phyloP scores from a whole-genome alignment of 2,329 filamentous ascomycete species.

The Aspergillus brasiliensis region DNA sequence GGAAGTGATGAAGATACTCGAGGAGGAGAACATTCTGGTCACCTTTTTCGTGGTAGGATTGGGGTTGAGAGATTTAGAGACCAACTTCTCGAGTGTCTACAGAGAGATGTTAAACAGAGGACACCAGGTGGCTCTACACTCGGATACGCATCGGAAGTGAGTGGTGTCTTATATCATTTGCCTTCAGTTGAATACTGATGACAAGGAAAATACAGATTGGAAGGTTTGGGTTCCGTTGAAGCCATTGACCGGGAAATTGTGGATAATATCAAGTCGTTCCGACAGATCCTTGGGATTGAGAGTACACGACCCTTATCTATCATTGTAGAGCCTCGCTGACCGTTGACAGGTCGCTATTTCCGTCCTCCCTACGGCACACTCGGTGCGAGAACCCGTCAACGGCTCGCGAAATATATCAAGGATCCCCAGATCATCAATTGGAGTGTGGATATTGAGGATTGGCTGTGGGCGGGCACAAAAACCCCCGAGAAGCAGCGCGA shows the following conservation, averaged over 20 bases:
- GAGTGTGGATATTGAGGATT: slow-evolving; percentile 72
- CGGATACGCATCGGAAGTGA: slow-evolving; percentile 67
- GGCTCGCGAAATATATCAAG: slow-evolving; percentile 56
- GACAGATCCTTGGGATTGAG: slow-evolving; percentile 33
- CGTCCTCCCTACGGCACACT: slow-evolving; percentile 70
- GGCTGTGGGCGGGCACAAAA: slow-evolving; percentile 63
- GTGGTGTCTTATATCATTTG: slow-evolving; percentile 8
- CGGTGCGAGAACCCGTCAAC: slow-evolving; percentile 66
- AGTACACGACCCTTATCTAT: slow-evolving; percentile 28
- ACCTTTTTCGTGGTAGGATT: slow-evolving; percentile 72
- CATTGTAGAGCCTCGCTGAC: background rate
- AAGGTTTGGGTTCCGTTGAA: slow-evolving; percentile 32
- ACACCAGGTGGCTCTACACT: slow-evolving; percentile 70
- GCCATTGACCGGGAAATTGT: slow-evolving; percentile 43
- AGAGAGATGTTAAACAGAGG: slow-evolving; percentile 62
- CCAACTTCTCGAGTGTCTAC: slow-evolving; percentile 66
- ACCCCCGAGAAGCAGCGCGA: slow-evolving; percentile 69
- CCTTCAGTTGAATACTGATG: background rate
- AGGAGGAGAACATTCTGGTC: slow-evolving; percentile 63
- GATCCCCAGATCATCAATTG: slow-evolving; percentile 65
- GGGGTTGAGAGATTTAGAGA: slow-evolving; percentile 59
- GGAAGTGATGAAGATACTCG: slow-evolving; percentile 63
- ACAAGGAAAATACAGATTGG: slow-evolving; percentile 31
- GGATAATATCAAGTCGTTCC: slow-evolving; percentile 35
- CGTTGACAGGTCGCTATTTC: slow-evolving; percentile 58